Percentiles rank a stretch among this genome's conserved stretches.
Evolutionary conservation across 192 early-diverging fungal genomes (phyloP).

Genomic region (Umbelopsis ramanniana): DNA sequence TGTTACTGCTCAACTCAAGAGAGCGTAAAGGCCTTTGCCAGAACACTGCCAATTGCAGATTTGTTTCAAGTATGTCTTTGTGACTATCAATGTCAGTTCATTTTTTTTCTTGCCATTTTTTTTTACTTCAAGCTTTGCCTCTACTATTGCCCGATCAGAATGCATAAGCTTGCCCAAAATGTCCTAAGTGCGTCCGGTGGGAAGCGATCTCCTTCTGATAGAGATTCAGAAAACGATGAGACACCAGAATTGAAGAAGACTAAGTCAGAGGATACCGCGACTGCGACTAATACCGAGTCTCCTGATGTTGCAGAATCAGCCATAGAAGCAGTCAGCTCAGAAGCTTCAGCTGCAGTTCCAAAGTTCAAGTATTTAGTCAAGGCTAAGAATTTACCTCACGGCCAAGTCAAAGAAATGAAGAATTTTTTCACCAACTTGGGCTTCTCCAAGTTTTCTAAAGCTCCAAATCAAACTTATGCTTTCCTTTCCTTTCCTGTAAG

Average conservation of each 20-base stretch:
- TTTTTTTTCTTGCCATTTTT: slow-evolving; percentile 20
- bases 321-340: neutral
- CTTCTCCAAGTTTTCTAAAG: slow-evolving; percentile 28
- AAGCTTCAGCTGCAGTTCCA: neutral
- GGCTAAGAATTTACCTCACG: slow-evolving; percentile 31
- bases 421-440: slow-evolving; percentile 32
- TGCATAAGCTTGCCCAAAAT: slow-evolving; percentile 26
- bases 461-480: slow-evolving; percentile 35
- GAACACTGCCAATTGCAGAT: neutral
- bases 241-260: slow-evolving; percentile 20
- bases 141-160: slow-evolving; percentile 1
- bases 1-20: too few species aligned
- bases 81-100: neutral
- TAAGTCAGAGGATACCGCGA: slow-evolving; percentile 17
- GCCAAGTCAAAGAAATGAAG: slow-evolving; percentile 26
- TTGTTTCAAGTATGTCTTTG: too few species aligned
- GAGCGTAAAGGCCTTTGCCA: neutral
- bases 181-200: slow-evolving; percentile 22
- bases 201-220: slow-evolving; percentile 26
- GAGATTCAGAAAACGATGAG: slow-evolving; percentile 9
- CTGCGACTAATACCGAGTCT: slow-evolving; percentile 1
- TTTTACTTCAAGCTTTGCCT: neutral
- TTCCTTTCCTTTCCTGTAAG: slow-evolving; percentile 35
- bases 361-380: slow-evolving; percentile 25
- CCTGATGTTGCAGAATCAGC: neutral